Conservation (phyloP, 805 yeast genomes). For the Candida adriatica region DNA sequence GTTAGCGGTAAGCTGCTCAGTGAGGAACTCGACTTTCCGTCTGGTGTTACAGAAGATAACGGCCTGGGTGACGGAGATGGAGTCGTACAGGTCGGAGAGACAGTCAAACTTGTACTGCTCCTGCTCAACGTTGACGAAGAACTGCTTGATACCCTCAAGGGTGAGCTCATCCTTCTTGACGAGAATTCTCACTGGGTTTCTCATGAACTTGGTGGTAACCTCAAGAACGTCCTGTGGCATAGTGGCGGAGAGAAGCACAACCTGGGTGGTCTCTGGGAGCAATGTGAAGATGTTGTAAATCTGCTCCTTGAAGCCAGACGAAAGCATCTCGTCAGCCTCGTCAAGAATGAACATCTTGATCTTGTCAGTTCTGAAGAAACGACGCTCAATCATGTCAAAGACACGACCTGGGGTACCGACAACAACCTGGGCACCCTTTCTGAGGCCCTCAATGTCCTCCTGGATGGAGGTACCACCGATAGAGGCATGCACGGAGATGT, state of each 20-base stretch:
- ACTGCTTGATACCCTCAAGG: constrained; percentile 93
- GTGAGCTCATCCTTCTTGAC: constrained; percentile 96
- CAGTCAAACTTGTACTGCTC: constrained; percentile 96
- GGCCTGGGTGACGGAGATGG: constrained; percentile 93
- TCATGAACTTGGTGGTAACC: constrained; percentile 89
- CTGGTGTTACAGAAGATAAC: constrained; percentile 97
- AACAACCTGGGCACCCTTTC: constrained; percentile 84
- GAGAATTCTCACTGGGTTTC: constrained; percentile 86
- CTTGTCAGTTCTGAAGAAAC: constrained; percentile 72
- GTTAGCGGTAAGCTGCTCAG: constrained; percentile 63
- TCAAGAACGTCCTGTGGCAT: constrained; percentile 89
- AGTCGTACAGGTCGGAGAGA: constrained; percentile 89
- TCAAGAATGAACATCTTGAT: constrained; percentile 93
- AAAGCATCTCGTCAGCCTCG: constrained; percentile 97
- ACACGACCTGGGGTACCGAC: constrained; percentile 99
- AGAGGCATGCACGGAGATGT: constrained; percentile 90
- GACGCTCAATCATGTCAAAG: constrained; percentile 88
- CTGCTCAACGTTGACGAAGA: constrained; percentile 80
- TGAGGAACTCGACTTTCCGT: constrained; percentile 85
- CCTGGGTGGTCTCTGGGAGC: constrained; percentile 87
- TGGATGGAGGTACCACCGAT: constrained; percentile 93
- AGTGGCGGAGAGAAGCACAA: constrained; percentile 91
- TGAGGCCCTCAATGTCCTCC: constrained; percentile 81
- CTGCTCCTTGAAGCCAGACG: constrained; percentile 91
- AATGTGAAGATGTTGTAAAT: constrained; percentile 88